Evolutionary conservation across 2,329 filamentous ascomycete genomes (phyloP).

Genomic region (Aspergillus tanneri): DNA sequence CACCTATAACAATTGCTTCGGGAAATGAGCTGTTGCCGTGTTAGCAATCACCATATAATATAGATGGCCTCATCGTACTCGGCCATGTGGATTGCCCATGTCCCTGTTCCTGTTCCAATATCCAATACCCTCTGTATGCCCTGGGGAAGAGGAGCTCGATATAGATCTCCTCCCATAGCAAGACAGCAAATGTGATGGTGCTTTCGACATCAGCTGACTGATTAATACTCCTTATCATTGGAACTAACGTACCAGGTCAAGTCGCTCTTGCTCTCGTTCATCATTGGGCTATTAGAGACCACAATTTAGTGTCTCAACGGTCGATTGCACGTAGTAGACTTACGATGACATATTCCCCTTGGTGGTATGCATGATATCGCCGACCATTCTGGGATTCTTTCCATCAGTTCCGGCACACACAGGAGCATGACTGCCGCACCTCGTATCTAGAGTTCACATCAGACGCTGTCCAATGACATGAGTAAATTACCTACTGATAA

Average conservation of each 20-base stretch:
- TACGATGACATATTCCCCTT: conserved; percentile 26
- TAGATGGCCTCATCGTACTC: conserved; percentile 12
- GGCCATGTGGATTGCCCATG: conserved; percentile 43
- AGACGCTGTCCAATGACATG: background rate
- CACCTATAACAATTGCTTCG: conserved; percentile 20
- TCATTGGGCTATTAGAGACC: conserved; percentile 31
- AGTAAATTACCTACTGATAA: conserved; percentile 15
- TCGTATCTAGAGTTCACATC: conserved; percentile 10
- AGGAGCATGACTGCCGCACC: conserved; percentile 2
- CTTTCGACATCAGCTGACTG: conserved; percentile 3
- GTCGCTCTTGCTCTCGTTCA: conserved; percentile 36
- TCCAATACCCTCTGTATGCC: conserved; percentile 32
- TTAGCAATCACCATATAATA: background rate
- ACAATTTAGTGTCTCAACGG: background rate
- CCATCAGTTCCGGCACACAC: background rate
- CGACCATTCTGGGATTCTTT: conserved; percentile 25
- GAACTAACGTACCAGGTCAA: conserved; percentile 27
- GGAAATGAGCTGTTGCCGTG: conserved; percentile 24
- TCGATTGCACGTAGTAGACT: background rate
- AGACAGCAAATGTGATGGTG: conserved; percentile 35
- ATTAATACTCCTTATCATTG: too few species aligned
- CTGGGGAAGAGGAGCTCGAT: conserved; percentile 29
- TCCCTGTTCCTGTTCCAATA: conserved; percentile 42
- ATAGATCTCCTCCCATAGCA: conserved; percentile 30
- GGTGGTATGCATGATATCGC: conserved; percentile 25